These are phyloP conservation scores for Verticillium nonalfalfae DNA, from an alignment of 2,329 filamentous ascomycete genomes.

Conservation along the genomic window DNA sequence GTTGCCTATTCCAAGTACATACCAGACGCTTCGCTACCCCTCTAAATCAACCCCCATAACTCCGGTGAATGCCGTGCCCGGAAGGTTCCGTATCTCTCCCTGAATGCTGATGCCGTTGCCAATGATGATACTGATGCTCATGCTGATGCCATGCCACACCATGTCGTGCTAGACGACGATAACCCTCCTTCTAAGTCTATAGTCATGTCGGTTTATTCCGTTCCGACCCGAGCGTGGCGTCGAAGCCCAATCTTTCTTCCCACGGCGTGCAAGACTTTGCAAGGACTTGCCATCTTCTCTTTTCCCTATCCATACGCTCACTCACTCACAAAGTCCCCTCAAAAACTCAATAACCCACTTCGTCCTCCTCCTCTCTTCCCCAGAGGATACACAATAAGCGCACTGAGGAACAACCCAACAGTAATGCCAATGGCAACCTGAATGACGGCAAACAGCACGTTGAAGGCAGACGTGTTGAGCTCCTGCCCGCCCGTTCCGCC, in stretches of 20 bases:
- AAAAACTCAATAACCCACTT: conserved; percentile 51
- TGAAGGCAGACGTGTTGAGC: conserved; percentile 41
- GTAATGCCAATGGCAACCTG: conserved; percentile 57
- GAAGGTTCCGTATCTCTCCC: neutral
- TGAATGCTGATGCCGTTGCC: neutral
- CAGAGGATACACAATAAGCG: conserved; percentile 47
- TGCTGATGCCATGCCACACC: neutral
- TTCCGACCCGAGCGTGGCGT: neutral
- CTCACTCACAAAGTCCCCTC: conserved; percentile 5
- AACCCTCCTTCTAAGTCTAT: neutral
- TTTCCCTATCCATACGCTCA: too few species aligned
- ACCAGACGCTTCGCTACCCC: neutral
- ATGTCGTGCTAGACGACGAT: neutral
- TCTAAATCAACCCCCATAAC: neutral
- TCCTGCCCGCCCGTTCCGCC: neutral
- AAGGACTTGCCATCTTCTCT: neutral
- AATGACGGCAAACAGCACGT: conserved; percentile 50
- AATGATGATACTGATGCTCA: neutral
- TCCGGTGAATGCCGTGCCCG: neutral
- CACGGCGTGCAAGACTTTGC: neutral
- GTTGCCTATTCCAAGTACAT: neutral
- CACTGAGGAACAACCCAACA: conserved; percentile 53
- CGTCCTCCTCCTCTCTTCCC: conserved; percentile 53
- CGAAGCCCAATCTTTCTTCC: neutral
- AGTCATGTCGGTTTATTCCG: neutral